phyloP scores from a whole-genome alignment of 306 rosid genomes.

The Prosopis cineraria region DNA sequence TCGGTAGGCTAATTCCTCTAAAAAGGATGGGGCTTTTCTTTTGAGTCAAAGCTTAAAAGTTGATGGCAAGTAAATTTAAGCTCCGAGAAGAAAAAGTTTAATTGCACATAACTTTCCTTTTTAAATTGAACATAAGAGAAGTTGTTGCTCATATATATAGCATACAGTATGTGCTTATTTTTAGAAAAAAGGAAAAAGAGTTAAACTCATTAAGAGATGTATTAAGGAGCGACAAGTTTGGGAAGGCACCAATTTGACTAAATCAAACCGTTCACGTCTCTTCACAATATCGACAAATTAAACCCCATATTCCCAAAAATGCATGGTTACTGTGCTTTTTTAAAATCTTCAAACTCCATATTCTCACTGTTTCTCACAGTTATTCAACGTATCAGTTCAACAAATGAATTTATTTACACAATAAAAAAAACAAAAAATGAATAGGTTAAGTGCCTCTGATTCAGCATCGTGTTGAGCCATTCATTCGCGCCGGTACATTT shows the following conservation, averaged over 20 bases:
- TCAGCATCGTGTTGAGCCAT: not conserved
- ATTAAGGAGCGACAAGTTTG: not conserved
- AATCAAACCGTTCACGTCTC: not conserved
- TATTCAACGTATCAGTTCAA: constrained; percentile 47
- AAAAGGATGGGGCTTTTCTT: not conserved
- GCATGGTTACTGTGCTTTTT: constrained; percentile 19
- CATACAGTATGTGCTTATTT: not conserved
- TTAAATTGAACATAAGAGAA: not conserved
- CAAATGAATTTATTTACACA: constrained; percentile 31
- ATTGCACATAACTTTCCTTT: not conserved
- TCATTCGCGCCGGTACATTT: too few relatives aligned
- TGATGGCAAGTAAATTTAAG: not conserved
- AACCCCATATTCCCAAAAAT: not conserved
- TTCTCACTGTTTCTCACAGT: constrained; percentile 63
- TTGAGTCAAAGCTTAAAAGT: not conserved
- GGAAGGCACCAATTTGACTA: not conserved
- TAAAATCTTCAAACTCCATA: constrained; percentile 72
- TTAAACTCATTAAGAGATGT: not conserved
- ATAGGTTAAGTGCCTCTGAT: too few relatives aligned
- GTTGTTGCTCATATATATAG: not conserved
- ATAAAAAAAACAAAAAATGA: constrained; percentile 3
- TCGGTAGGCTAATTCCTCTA: not conserved
- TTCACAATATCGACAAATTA: not conserved
- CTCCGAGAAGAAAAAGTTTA: not conserved
- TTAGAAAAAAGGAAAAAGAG: not conserved